A percentile compares a stretch with the other conserved stretches of the same genome.
phyloP scores from a whole-genome alignment of 1,139 yeast species.

The Pichia sp. region DNA sequence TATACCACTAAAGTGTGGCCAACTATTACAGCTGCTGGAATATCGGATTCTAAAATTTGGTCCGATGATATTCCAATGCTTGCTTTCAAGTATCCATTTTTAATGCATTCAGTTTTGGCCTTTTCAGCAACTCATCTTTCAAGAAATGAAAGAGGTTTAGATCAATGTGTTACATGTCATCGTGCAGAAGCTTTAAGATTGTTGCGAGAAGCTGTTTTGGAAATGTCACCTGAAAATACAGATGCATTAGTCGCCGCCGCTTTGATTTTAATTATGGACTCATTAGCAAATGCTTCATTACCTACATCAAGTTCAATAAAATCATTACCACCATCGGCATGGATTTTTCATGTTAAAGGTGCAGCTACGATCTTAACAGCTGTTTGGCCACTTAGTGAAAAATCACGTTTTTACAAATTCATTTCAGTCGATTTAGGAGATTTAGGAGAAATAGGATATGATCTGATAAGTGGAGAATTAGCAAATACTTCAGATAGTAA shows the following conservation, averaged over 20 bases:
- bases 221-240: slow-evolving; percentile 76
- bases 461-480: slow-evolving; percentile 34
- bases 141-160: slow-evolving; percentile 68
- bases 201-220: slow-evolving; percentile 76
- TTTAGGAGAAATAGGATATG: slow-evolving; percentile 71
- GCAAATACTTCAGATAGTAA: slow-evolving; percentile 23
- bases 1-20: slow-evolving; percentile 80
- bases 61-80: slow-evolving; percentile 77
- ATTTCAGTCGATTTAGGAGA: slow-evolving; percentile 79
- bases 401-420: slow-evolving; percentile 65
- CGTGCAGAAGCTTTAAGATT: slow-evolving; percentile 80
- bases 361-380: slow-evolving; percentile 94
- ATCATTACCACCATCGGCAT: slow-evolving; percentile 83
- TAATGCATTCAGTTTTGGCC: slow-evolving; percentile 87
- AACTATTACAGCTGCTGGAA: slow-evolving; percentile 87
- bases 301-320: slow-evolving; percentile 55
- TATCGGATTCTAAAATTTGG: slow-evolving; percentile 85
- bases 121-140: slow-evolving; percentile 89
- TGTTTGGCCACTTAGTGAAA: slow-evolving; percentile 86
- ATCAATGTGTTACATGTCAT: slow-evolving; percentile 79
- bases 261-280: slow-evolving; percentile 80
- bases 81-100: slow-evolving; percentile 81
- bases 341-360: slow-evolving; percentile 96
- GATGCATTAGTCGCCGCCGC: slow-evolving; percentile 94
- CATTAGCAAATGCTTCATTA: slow-evolving; percentile 84